phyloP scores from a whole-genome alignment of 2,329 filamentous ascomycete genomes.

The Cyanodermella asteris region DNA sequence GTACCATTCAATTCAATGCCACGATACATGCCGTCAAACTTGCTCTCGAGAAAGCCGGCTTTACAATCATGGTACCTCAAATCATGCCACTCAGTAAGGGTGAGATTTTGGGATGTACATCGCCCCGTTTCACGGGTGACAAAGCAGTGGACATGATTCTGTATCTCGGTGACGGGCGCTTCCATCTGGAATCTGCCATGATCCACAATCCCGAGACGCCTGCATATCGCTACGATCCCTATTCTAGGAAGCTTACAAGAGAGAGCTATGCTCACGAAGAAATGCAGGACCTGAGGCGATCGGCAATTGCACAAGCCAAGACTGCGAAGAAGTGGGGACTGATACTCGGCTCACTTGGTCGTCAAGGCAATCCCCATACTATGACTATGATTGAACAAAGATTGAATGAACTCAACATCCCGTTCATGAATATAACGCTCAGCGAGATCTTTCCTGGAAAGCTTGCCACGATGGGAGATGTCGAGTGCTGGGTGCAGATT shows the following conservation, averaged over 20 bases:
- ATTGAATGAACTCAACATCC: conserved; percentile 48
- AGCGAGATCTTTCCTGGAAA: conserved; percentile 96
- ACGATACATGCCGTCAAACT: conserved; percentile 73
- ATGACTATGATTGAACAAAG: conserved; percentile 67
- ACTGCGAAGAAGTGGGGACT: conserved; percentile 77
- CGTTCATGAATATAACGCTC: conserved; percentile 65
- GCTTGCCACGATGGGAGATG: conserved; percentile 74
- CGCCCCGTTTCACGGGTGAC: conserved; percentile 43
- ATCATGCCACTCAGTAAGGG: conserved; percentile 83
- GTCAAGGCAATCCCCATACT: conserved; percentile 89
- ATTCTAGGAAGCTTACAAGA: conserved; percentile 72
- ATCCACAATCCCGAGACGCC: conserved; percentile 86
- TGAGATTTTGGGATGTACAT: conserved; percentile 94
- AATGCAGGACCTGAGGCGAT: conserved; percentile 59
- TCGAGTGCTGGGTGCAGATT: conserved; percentile 96
- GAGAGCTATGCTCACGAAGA: conserved; percentile 84
- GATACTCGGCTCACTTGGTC: conserved; percentile 75
- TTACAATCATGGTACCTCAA: conserved; percentile 70
- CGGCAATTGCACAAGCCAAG: conserved; percentile 56
- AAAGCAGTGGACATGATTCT: conserved; percentile 51
- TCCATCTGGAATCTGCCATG: conserved; percentile 96
- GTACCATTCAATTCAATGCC: conserved; percentile 96
- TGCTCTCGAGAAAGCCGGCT: conserved; percentile 62
- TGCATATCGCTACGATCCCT: conserved; percentile 92
- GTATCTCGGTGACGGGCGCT: conserved; percentile 79